A percentile compares a stretch with the other conserved stretches of the same genome.
Conservation (phyloP, 1,284 basidiomycete genomes). For the Fomitiporia mediterranea region DNA sequence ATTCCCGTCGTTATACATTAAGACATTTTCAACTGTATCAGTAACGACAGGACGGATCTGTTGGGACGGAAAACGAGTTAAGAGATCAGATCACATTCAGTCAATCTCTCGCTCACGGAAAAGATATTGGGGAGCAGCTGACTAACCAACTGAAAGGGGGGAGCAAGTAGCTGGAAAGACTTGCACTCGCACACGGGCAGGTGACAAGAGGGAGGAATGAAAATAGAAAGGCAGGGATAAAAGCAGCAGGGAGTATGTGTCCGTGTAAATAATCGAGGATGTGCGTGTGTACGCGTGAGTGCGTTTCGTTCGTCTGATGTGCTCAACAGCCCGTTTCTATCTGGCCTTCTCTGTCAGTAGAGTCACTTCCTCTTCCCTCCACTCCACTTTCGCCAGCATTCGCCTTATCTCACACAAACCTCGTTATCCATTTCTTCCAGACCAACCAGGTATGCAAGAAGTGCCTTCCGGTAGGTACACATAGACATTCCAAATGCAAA, state of each 20-base stretch:
- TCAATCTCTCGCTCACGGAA: not conserved
- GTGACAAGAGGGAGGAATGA: not conserved
- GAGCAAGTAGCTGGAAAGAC: too few species aligned
- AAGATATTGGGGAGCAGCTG: too few species aligned
- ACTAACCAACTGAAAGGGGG: too few species aligned
- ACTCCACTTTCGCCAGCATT: not conserved
- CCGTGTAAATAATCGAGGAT: not conserved
- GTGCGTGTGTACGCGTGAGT: not conserved
- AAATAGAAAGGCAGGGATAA: too few species aligned
- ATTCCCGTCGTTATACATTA: too few species aligned
- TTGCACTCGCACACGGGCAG: too few species aligned
- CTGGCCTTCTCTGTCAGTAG: not conserved
- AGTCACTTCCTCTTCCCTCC: not conserved
- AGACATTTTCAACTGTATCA: too few species aligned
- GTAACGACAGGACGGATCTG: not conserved
- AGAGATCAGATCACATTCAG: not conserved
- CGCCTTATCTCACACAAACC: not conserved
- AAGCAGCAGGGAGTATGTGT: not conserved
- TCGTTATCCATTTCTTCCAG: too few species aligned
- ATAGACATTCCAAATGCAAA: not conserved
- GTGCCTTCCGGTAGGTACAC: not conserved
- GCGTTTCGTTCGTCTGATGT: not conserved
- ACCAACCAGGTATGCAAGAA: not conserved
- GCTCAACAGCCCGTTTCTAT: conserved; percentile 5
- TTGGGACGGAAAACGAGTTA: too few species aligned